Evolutionary conservation across 192 early-diverging fungal genomes (phyloP).

Genomic region (Obelidium mucronatum): DNA sequence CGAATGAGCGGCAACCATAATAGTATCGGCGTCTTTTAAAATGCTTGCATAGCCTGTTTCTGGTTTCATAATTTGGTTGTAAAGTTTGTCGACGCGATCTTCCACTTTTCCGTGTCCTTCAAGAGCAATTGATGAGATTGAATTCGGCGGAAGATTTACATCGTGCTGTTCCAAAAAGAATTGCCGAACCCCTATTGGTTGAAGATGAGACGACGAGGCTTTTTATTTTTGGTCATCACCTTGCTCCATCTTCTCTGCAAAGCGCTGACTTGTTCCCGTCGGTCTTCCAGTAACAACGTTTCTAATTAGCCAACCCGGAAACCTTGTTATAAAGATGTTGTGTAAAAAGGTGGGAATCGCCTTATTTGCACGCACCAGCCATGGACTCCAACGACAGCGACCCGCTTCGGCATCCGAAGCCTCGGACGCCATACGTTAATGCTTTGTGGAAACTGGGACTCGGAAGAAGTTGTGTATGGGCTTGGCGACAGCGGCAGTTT

Average conservation of each 20-base stretch:
- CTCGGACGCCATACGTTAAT: too few relatives aligned
- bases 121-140: slow-evolving; percentile 82
- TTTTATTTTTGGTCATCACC: too few relatives aligned
- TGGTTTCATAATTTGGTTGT: slow-evolving; percentile 70
- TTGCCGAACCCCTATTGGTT: slow-evolving; percentile 21
- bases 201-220: background rate
- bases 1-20: slow-evolving; percentile 91
- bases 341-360: background rate
- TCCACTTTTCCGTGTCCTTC: slow-evolving; percentile 93
- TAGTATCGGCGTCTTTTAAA: slow-evolving; percentile 68
- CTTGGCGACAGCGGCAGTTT: too few relatives aligned
- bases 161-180: slow-evolving; percentile 49
- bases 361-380: slow-evolving; percentile 7
- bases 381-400: slow-evolving; percentile 73
- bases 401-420: background rate
- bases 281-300: slow-evolving; percentile 84
- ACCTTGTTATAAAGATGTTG: slow-evolving; percentile 37
- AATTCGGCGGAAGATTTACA: slow-evolving; percentile 42
- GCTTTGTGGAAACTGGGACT: too few relatives aligned
- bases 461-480: too few relatives aligned
- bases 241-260: slow-evolving; percentile 87
- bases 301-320: slow-evolving; percentile 71
- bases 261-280: slow-evolving; percentile 88
- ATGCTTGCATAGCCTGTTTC: slow-evolving; percentile 36
- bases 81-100: slow-evolving; percentile 83